phyloP scores from a whole-genome alignment of 2,329 filamentous ascomycete genomes.

The Sporothrix sp. region DNA sequence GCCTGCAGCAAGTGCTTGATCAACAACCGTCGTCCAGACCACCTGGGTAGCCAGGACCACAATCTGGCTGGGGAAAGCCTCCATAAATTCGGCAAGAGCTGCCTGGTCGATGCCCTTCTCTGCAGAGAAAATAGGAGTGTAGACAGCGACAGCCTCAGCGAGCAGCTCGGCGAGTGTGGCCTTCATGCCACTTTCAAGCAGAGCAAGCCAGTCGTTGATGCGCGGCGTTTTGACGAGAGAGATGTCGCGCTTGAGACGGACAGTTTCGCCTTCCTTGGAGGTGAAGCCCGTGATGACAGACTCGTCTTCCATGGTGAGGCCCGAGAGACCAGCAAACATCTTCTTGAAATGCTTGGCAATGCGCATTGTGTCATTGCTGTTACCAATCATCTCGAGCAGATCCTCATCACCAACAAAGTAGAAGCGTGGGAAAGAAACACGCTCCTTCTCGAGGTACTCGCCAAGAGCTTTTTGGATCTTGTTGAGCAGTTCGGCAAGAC shows the following conservation, averaged over 20 bases:
- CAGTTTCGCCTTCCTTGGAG: conserved; percentile 88
- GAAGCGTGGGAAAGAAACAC: conserved; percentile 94
- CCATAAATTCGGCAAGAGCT: conserved; percentile 71
- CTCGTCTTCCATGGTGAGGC: conserved; percentile 84
- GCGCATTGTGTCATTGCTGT: conserved; percentile 92
- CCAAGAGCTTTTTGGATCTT: conserved; percentile 98
- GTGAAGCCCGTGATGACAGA: conserved; percentile 83
- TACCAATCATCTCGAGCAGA: conserved; percentile 96
- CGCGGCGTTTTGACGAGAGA: conserved; percentile 87
- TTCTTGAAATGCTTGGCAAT: conserved; percentile 99
- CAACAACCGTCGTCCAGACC: conserved; percentile 84
- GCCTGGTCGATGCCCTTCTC: conserved; percentile 59
- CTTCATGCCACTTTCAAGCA: conserved; percentile 90
- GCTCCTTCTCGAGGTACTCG: conserved; percentile 95
- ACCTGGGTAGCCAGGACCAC: conserved; percentile 90
- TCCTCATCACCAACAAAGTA: conserved; percentile 99
- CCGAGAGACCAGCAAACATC: conserved; percentile 96
- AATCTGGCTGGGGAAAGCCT: conserved; percentile 80
- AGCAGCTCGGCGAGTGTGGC: conserved; percentile 83
- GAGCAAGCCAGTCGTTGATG: conserved; percentile 98
- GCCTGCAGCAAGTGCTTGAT: conserved; percentile 62
- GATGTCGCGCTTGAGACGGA: conserved; percentile 81
- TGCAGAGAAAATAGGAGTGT: conserved; percentile 65
- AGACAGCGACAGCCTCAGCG: conserved; percentile 74
- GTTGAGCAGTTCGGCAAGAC: conserved; percentile 91